Conservation (phyloP, 225 moss, liverwort and hornwort genomes). For the Asterella californica region DNA sequence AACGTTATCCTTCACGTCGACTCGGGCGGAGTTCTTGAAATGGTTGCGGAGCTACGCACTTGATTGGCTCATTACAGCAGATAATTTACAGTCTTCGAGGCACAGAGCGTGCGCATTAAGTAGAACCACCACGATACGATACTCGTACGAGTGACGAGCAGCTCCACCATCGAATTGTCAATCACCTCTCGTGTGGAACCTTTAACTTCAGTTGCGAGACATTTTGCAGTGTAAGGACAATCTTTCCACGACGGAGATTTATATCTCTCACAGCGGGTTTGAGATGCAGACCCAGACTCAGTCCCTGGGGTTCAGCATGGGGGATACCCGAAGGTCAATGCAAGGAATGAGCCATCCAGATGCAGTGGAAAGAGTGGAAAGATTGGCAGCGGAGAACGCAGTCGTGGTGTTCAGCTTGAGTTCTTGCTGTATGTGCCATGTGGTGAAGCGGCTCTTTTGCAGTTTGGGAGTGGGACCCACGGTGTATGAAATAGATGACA, state of each 20-base stretch:
- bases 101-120: neutral
- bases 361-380: slow-evolving; percentile 62
- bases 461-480: slow-evolving; percentile 80
- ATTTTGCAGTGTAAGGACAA: neutral
- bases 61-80: slow-evolving; percentile 1
- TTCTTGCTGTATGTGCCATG: slow-evolving; percentile 88
- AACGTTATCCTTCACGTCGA: neutral
- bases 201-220: neutral
- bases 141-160: neutral
- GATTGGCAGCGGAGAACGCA: slow-evolving; percentile 71
- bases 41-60: neutral
- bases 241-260: neutral
- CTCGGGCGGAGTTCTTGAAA: slow-evolving; percentile 23
- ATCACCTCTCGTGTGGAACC: neutral
- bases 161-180: neutral
- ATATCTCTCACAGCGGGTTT: neutral
- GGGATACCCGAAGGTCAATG: slow-evolving; percentile 38
- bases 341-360: slow-evolving; percentile 50
- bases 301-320: slow-evolving; percentile 44
- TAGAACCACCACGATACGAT: neutral
- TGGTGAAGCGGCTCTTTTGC: slow-evolving; percentile 82
- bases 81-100: slow-evolving; percentile 1
- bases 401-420: slow-evolving; percentile 81
- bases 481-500: slow-evolving; percentile 78
- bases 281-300: slow-evolving; percentile 53